These are phyloP conservation scores for Henckelia pumila DNA, from an alignment of 257 asterid genomes.

Conservation along the genomic window DNA sequence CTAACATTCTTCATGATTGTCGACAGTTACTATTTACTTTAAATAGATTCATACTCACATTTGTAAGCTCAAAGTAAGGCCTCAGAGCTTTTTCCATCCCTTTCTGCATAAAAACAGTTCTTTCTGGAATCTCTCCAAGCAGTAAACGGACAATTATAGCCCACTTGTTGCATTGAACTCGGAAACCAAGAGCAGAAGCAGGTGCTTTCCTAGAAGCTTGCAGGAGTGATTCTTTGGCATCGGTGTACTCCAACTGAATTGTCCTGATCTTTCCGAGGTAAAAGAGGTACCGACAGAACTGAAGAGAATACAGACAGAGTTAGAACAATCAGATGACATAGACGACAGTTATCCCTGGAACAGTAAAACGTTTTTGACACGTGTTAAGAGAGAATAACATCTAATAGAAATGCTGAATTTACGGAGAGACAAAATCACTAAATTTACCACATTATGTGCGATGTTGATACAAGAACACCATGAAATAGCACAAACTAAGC, in stretches of 20 bases:
- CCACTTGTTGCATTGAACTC: conserved; percentile 76
- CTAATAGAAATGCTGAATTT: neutral
- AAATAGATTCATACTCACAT: conserved; percentile 43
- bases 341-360: neutral
- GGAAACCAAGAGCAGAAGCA: conserved; percentile 69
- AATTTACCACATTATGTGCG: neutral
- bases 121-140: conserved; percentile 89
- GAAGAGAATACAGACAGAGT: conserved; percentile 28
- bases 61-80: conserved; percentile 82
- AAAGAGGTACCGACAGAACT: conserved; percentile 72
- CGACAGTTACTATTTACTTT: neutral
- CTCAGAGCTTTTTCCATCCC: conserved; percentile 74
- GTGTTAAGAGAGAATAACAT: no score
- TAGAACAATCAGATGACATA: conserved; percentile 20
- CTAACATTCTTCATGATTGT: neutral
- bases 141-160: conserved; percentile 67
- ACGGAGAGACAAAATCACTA: neutral
- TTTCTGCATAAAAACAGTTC: conserved; percentile 78
- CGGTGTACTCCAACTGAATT: conserved; percentile 75
- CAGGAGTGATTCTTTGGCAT: conserved; percentile 75
- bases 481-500: neutral
- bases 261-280: conserved; percentile 83
- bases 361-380: neutral
- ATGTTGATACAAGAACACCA: neutral
- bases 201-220: conserved; percentile 86